Evolutionary conservation across 106 monocot species (phyloP), one percentile per base, ranked within the genome.

Genomic region (Acorus calamus): DNA sequence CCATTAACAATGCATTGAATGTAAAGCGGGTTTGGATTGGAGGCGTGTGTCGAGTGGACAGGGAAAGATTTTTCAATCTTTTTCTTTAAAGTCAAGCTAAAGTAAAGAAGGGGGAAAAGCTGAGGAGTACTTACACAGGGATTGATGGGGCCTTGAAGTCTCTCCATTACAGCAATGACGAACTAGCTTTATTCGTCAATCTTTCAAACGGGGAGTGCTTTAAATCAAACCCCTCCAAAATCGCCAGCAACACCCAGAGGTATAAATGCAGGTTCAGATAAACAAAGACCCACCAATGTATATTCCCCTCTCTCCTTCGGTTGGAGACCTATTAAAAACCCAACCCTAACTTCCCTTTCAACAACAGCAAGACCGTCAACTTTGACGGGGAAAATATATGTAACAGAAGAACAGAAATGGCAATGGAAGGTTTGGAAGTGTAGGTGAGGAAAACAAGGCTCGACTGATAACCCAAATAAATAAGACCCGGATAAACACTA

Each of bases 121-220:
- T 10, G 53, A 44, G 44, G 44, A 55, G 8, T 43, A 56, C 78
- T 73, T 73, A 78, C 78, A 58, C 63, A 52, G 58, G 68, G 46
- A 50, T 46, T 68, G 47, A 67, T 68, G 68, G 50, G 62, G 10
- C 61, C 71, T 53, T 55, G 70, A 47, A 75, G 68, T 14, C 57
- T 52, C 64, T 76, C 69, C 75, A 69, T 76, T 66, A 45, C 11
- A 71, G 53, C 10, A 28, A 57, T 7, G 55, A 14, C 5, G 7
- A 57, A 7, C 43, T n/a, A 69, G 44, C 7, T 46, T 43, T 42
- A 69, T 48, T 55, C 13, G 55, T 47, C 59, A 2, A 7, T 10
- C 49, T 28, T 68, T 47, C 57, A 57, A 56, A 28, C 28, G 28
- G 28, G 1, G 28, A 28, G 28, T 28, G 28, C 28, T 28, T 28